Conservation (phyloP, 2,329 filamentous ascomycete genomes). For the Cladobotryum protrusum region DNA sequence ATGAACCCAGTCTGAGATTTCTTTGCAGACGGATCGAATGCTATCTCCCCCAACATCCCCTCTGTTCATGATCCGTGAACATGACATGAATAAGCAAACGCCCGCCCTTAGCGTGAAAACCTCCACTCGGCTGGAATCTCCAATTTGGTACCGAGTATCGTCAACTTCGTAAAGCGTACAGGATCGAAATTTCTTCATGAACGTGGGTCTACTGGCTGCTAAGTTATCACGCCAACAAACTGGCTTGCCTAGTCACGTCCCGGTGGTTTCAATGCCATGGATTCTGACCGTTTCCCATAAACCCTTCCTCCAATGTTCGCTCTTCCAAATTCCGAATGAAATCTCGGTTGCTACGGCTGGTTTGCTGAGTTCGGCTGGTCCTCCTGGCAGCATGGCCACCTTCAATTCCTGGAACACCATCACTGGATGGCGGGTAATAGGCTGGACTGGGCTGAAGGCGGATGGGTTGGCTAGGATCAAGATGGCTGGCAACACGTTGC, state of each 20-base stretch:
- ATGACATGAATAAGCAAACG: background rate
- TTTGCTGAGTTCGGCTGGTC: conserved; percentile 64
- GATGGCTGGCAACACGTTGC: conserved; percentile 89
- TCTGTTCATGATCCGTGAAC: background rate
- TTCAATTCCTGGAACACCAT: conserved; percentile 62
- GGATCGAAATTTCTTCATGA: background rate
- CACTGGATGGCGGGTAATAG: conserved; percentile 89
- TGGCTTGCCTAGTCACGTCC: conserved; percentile 9
- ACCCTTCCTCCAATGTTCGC: conserved; percentile 87
- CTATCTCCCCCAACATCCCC: background rate
- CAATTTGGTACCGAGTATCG: background rate
- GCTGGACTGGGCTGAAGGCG: conserved; percentile 90
- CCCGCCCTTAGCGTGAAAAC: too few species aligned
- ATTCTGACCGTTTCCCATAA: conserved; percentile 59
- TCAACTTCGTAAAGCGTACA: too few species aligned
- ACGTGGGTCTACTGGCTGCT: too few species aligned
- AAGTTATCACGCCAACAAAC: background rate
- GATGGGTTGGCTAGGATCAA: conserved; percentile 92
- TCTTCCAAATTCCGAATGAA: conserved; percentile 95
- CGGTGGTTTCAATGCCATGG: conserved; percentile 56
- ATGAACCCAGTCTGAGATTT: too few species aligned
- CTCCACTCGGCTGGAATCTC: background rate
- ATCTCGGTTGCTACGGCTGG: conserved; percentile 63
- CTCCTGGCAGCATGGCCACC: conserved; percentile 58
- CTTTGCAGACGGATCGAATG: too few species aligned